phyloP scores from a whole-genome alignment of 108 stramenopile species.

The Nitzschia palea region DNA sequence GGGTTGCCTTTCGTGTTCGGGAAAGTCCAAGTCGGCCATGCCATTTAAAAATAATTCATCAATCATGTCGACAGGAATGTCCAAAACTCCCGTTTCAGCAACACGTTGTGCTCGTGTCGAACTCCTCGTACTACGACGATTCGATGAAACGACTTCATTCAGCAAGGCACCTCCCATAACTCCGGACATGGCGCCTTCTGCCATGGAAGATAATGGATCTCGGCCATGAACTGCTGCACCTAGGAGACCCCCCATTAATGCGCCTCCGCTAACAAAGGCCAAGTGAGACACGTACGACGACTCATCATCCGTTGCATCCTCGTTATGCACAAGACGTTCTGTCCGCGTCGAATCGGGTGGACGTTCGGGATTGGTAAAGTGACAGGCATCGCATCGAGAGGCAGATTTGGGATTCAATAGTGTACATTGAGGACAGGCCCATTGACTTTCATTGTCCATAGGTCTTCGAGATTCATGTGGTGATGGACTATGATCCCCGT shows the following conservation, averaged over 20 bases:
- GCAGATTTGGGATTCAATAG: constrained; percentile 36
- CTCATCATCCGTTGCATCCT: not conserved
- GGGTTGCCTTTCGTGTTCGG: not conserved
- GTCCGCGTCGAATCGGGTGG: constrained; percentile 28
- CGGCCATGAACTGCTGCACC: constrained; percentile 41
- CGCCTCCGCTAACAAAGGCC: constrained; percentile 27
- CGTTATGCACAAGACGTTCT: constrained; percentile 22
- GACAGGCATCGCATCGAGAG: constrained; percentile 39
- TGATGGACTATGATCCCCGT: not conserved
- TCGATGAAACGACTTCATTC: constrained; percentile 16
- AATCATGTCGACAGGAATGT: no score
- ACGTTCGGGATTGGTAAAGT: constrained; percentile 6
- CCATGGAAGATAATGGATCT: constrained; percentile 13
- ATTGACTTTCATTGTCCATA: constrained; percentile 23
- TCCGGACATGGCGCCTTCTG: constrained; percentile 45
- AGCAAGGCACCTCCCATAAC: constrained; percentile 46
- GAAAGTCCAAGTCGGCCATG: no score
- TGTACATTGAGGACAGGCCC: constrained; percentile 61
- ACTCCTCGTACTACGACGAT: not conserved
- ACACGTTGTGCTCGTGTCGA: not conserved
- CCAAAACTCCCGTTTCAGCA: not conserved
- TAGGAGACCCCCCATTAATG: constrained; percentile 37
- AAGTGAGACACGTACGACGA: not conserved
- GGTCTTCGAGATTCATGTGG: not conserved
- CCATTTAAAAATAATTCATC: no score